Base-by-base conservation (phyloP, 345 rosid genomes). In the Salix exigua region DNA sequence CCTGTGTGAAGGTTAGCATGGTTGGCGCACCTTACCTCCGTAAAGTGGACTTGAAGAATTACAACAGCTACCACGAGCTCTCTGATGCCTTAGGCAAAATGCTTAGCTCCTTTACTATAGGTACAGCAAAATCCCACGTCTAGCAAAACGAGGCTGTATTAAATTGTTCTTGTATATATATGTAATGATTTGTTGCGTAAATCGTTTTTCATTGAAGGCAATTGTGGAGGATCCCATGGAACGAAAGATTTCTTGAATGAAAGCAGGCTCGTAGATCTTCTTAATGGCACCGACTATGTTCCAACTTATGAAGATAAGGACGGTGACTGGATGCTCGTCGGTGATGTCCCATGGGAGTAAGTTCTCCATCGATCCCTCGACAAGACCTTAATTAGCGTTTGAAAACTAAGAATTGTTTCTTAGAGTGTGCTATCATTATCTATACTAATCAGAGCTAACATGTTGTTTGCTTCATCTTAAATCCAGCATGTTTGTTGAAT, bases 301-400 rank as follows among this genome's bases (percentile, higher is more conserved):
- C 92, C 97, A 66, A 90, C 96, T 68, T 94, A 94, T 72, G 96
- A 94, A 84, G 98, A 94, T 86, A 94, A 90, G 87, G 98, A 94
- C 66, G 94, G 97, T 73, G 98, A 94, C 64, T 94, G 97, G 98
- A 93, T 93, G 98, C 94, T 93, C 58, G 92, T 93, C 62, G 98
- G 98, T 16, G 98, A 93, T 81, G 98, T 94, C 62, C 98, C 98
- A n/a, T 94, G 98, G 98, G 85, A 88, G 98, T 94, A 85, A 66
- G 88, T 79, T 60, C 76, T 46, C 48, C 4, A 55, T n/a, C 10
- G 16, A 58, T 25, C 4, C 21, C 58, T 50, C n/a, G 0, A 18
- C 2, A 51, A 11, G 10, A 1, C 28, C 62, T 23, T 58, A 30
- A 30, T 30, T 30, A 1, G 0, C 28, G 14, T 44, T 12, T n/a